Evolutionary conservation across 768 basidiomycete genomes (phyloP).

Genomic region (Podaxis carcinomalis): DNA sequence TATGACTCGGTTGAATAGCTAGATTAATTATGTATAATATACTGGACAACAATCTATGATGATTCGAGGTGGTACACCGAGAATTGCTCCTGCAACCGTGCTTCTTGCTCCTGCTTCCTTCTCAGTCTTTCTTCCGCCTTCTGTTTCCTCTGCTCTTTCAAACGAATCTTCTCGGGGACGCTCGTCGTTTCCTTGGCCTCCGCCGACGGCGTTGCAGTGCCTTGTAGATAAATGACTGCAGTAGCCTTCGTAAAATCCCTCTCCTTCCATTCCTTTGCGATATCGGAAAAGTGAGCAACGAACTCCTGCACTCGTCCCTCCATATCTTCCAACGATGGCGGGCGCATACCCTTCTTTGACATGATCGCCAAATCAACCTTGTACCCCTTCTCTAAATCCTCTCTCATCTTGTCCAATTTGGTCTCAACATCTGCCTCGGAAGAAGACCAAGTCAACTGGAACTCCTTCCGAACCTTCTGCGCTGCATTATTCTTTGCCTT

Average conservation of each 20-base stretch:
- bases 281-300: constrained; percentile 37
- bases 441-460: constrained; percentile 70
- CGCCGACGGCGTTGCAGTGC: constrained; percentile 17
- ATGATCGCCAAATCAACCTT: constrained; percentile 53
- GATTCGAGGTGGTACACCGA: not conserved
- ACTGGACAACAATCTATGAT: not conserved
- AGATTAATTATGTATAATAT: constrained; percentile 1
- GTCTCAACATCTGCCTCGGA: constrained; percentile 55
- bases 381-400: constrained; percentile 56
- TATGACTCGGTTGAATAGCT: not conserved
- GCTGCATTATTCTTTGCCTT: constrained; percentile 29
- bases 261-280: constrained; percentile 50
- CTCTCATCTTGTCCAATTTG: constrained; percentile 56
- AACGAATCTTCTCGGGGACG: constrained; percentile 13
- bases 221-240: constrained; percentile 43
- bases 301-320: constrained; percentile 39
- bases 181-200: not conserved
- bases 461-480: constrained; percentile 49
- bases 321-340: constrained; percentile 37
- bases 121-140: constrained; percentile 15
- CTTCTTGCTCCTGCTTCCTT: constrained; percentile 11
- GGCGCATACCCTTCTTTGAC: constrained; percentile 39
- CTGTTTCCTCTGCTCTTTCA: constrained; percentile 12
- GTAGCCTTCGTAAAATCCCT: constrained; percentile 32
- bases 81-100: not conserved